A percentile compares a stretch with the other conserved stretches of the same genome.
These are phyloP conservation scores for Phoma sp. DNA, from an alignment of 2,329 filamentous ascomycete genomes.

Conservation along the genomic window DNA sequence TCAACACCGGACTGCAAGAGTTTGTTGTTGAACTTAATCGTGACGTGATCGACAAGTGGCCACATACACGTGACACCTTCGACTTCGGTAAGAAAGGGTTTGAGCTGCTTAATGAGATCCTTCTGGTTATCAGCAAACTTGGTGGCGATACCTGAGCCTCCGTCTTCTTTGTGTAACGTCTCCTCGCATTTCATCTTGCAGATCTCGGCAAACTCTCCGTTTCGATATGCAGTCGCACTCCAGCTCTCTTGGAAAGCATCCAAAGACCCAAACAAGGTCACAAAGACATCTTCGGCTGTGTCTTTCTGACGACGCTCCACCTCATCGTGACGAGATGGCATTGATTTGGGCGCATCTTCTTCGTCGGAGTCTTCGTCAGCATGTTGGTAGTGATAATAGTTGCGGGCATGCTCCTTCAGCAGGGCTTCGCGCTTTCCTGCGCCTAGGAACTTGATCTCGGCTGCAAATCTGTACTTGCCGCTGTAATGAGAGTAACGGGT, in stretches of 20 bases:
- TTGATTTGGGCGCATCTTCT: slow-evolving; percentile 13
- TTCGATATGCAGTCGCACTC: slow-evolving; percentile 9
- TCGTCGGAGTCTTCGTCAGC: slow-evolving; percentile 25
- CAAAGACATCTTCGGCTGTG: slow-evolving; percentile 30
- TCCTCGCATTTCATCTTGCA: slow-evolving; percentile 27
- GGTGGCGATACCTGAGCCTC: not conserved
- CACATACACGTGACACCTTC: slow-evolving; percentile 23
- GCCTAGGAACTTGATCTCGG: slow-evolving; percentile 25
- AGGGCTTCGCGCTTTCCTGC: slow-evolving; percentile 18
- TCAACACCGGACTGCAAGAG: slow-evolving; percentile 22
- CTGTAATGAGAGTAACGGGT: slow-evolving; percentile 17
- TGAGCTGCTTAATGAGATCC: slow-evolving; percentile 20
- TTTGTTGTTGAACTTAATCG: slow-evolving; percentile 18
- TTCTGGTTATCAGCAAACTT: slow-evolving; percentile 3
- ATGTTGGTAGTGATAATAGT: slow-evolving; percentile 23
- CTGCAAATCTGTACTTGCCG: slow-evolving; percentile 8
- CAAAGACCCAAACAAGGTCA: slow-evolving; percentile 23
- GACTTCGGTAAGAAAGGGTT: slow-evolving; percentile 26
- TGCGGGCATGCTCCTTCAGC: slow-evolving; percentile 21
- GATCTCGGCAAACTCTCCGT: slow-evolving; percentile 18
- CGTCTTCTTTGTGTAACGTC: slow-evolving; percentile 8
- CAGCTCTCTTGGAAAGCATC: slow-evolving; percentile 21
- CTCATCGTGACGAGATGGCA: slow-evolving; percentile 15
- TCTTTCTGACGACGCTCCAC: slow-evolving; percentile 22
- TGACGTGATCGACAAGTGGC: slow-evolving; percentile 30